Base-by-base conservation (phyloP, 176 grass and related monocot species). In the bread wheat (Triticum aestivum) region DNA sequence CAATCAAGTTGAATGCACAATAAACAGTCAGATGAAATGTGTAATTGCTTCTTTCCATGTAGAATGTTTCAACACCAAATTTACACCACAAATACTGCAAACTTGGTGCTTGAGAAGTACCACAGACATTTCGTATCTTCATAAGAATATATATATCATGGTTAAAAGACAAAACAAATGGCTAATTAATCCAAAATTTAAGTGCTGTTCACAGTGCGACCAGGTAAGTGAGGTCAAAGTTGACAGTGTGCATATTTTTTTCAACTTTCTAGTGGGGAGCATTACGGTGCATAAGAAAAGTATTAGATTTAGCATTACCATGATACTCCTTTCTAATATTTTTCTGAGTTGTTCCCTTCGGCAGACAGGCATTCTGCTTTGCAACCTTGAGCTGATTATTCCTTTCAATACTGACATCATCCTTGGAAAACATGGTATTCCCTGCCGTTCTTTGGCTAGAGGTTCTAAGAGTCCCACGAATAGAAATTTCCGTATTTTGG, bases 271-370 rank as follows among this genome's bases (percentile, higher is more conserved):
- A 65, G 76, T 68, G 61, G 18, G 39, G 15, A 67, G 20, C 41
- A 90, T n/a, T 73, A 63, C 20, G 42, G 63, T 77, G 37, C 65
- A 78, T 13, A 27, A 68, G 80, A 83, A 17, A n/a, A 4, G 15
- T 51, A 77, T 78, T 23, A 69, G 81, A 88, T 70, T 74, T 70
- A 59, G 14, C 75, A 83, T 89, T 91, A 92, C 90, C 87, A 86
- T 77, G 18, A 51, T 64, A 88, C 67, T 88, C 79, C 18, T 27
- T 88, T 82, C 85, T 80, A 69, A 76, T 87, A 72, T 32, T 86
- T 64, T 67, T 69, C 64, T 78, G 58, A 15, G 38, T 75, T 83
- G 51, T 38, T 78, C 71, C 87, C 75, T 34, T 47, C 11, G 41
- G 9, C 49, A 44, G 45, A 82, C 29, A 77, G 64, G 71, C 66